phyloP scores from a whole-genome alignment of 2,329 filamentous ascomycete species.

The Lecanicillium sp. region DNA sequence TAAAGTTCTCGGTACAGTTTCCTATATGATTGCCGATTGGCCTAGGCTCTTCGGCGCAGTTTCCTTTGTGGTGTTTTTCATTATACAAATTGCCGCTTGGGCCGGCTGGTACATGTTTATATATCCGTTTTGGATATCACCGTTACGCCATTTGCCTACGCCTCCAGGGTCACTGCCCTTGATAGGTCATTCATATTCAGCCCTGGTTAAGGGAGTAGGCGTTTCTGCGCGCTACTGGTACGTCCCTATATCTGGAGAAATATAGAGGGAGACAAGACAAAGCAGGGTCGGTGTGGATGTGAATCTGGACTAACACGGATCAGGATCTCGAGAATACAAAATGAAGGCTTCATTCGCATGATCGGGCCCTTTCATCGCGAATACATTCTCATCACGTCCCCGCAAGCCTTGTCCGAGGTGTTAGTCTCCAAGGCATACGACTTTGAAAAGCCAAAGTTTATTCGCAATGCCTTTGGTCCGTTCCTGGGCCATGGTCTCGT shows the following conservation, averaged over 20 bases:
- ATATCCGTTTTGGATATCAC: slow-evolving; percentile 3
- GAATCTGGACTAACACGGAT: too few relatives aligned
- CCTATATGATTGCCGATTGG: too few relatives aligned
- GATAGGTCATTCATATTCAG: neutral
- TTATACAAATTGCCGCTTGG: neutral
- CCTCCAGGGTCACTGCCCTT: neutral
- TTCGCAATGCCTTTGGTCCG: slow-evolving; percentile 8
- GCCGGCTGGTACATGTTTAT: slow-evolving; percentile 2
- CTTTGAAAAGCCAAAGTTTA: slow-evolving; percentile 11
- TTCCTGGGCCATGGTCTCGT: slow-evolving; percentile 12
- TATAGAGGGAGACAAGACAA: too few relatives aligned
- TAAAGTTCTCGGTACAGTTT: too few relatives aligned
- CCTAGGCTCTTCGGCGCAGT: neutral
- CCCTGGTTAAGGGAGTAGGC: neutral
- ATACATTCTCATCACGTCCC: slow-evolving; percentile 3
- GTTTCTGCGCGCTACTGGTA: neutral
- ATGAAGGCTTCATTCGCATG: slow-evolving; percentile 1
- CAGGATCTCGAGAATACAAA: neutral
- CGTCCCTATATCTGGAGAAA: neutral
- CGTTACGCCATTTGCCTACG: neutral
- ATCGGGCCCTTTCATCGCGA: slow-evolving; percentile 3
- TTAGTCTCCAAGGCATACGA: slow-evolving; percentile 10
- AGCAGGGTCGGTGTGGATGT: too few relatives aligned
- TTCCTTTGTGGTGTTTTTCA: neutral
- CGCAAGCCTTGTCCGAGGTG: slow-evolving; percentile 4